These are phyloP conservation scores for Athelia psychrophila DNA, from an alignment of 1,284 basidiomycete genomes.

Conservation along the genomic window DNA sequence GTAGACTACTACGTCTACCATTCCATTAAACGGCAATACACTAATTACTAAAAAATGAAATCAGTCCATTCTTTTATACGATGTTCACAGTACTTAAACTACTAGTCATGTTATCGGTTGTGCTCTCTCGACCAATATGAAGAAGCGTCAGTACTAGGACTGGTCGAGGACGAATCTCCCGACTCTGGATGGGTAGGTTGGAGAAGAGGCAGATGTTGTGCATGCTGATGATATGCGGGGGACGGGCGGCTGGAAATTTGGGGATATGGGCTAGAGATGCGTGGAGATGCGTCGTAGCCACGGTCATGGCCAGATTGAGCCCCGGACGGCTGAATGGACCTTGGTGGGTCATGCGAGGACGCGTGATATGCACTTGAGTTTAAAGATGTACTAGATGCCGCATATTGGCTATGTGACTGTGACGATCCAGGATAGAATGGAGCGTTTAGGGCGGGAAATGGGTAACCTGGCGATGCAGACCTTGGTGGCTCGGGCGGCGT, in stretches of 20 bases:
- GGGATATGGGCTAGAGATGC: background rate
- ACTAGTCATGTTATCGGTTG: no score
- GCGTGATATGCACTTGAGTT: slow-evolving; percentile 3
- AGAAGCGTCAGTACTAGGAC: background rate
- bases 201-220: background rate
- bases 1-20: no score
- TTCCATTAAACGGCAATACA: no score
- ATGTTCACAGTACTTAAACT: no score
- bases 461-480: slow-evolving; percentile 13
- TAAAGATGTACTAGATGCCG: slow-evolving; percentile 18
- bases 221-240: background rate
- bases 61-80: no score
- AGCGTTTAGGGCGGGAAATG: slow-evolving; percentile 37
- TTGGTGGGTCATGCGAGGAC: background rate
- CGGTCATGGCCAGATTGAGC: background rate
- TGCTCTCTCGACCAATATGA: background rate
- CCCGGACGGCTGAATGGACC: background rate
- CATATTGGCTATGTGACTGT: slow-evolving; percentile 17
- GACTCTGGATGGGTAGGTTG: background rate
- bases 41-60: no score
- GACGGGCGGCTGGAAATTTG: background rate
- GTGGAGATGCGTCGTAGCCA: background rate
- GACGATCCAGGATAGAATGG: slow-evolving; percentile 41
- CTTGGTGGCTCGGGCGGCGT: slow-evolving; percentile 1
- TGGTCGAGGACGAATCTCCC: background rate